Base-by-base conservation (phyloP, 2,329 filamentous ascomycete genomes). In the Pyricularia sp. region DNA sequence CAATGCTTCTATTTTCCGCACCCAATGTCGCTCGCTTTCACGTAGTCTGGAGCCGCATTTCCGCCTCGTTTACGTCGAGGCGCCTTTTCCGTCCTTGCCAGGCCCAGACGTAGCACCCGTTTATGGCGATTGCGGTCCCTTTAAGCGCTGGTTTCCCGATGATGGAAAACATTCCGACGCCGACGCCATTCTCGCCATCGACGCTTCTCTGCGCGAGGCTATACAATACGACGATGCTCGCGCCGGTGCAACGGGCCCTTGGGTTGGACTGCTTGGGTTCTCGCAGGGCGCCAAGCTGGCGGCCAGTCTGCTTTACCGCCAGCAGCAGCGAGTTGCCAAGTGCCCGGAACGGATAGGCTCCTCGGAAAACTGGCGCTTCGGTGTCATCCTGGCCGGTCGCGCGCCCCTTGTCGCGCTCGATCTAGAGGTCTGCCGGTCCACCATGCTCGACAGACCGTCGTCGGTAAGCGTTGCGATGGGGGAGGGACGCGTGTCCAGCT, bases 21-120 rank as follows among this genome's bases (percentile, higher is more conserved):
- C 81, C 7, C 89, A 92, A 76, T 84, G 84, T 67, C 88, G 88
- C 65, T 77, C 76, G 67, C 70, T 83, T 66, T 72, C 74, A 60
- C 69, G 72, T 22, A 73, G 71, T 33, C 81, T 91, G 0, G 72
- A 75, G 60, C 73, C 79, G 13, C 73, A 80, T 44, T 90, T 91
- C 72, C 84, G 89, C 49, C 81, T 91, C 68, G 84, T 88, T 70
- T 93, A 88, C 76, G 85, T 84, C 68, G 84, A 91, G 69, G 89
- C 79, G 0, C 88, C 88, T 1, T 89, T 87, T 74, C 79, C 6
- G 75, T 87, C 1, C 85, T 87, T 60, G 78, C 84, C 0, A 84
- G 53, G 64, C 53, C 61, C 53, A 13, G 62, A 73, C 66, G 77
- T 81, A 31, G 88, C 88, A 3, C 86, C 89, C 66, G 85, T 93